Conservation (phyloP, 495 filamentous ascomycete species). For the Aspergillus bridgeri region DNA sequence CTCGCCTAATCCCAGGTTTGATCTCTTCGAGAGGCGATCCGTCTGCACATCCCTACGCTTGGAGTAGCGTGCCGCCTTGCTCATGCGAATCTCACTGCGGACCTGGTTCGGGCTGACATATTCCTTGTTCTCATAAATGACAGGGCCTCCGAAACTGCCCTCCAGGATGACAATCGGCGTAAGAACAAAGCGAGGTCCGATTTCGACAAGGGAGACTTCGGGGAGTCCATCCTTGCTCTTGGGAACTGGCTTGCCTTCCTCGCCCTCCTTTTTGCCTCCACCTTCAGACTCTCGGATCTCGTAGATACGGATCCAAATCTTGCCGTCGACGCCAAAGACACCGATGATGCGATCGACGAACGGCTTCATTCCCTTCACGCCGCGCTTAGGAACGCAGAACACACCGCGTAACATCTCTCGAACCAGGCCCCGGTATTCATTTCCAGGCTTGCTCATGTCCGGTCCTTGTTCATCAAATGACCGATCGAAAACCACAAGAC, state of each 20-base stretch:
- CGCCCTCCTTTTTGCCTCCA: slow-evolving; percentile 33
- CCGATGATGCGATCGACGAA: slow-evolving; percentile 94
- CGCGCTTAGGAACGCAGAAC: slow-evolving; percentile 86
- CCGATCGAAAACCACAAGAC: slow-evolving; percentile 88
- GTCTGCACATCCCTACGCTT: slow-evolving; percentile 66
- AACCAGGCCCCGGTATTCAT: slow-evolving; percentile 43
- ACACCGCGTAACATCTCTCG: slow-evolving; percentile 80
- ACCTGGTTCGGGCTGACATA: slow-evolving; percentile 97
- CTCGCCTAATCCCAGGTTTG: slow-evolving; percentile 68
- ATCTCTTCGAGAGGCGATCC: slow-evolving; percentile 69
- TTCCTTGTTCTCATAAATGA: slow-evolving; percentile 98
- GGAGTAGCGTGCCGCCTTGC: slow-evolving; percentile 73
- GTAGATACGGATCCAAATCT: slow-evolving; percentile 95
- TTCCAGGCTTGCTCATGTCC: slow-evolving; percentile 38
- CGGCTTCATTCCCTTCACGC: slow-evolving; percentile 83
- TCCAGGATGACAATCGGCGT: slow-evolving; percentile 96
- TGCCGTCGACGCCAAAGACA: slow-evolving; percentile 88
- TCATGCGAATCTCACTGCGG: slow-evolving; percentile 68
- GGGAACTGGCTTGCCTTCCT: slow-evolving; percentile 30
- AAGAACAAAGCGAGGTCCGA: slow-evolving; percentile 90
- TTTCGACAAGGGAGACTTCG: slow-evolving; percentile 83
- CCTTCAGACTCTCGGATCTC: slow-evolving; percentile 83
- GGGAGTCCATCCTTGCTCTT: slow-evolving; percentile 49
- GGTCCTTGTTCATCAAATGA: slow-evolving; percentile 68
- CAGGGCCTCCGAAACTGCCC: slow-evolving; percentile 89